These are phyloP conservation scores for Penicillium sp. DNA, from an alignment of 2,329 filamentous ascomycete genomes.

Conservation along the genomic window DNA sequence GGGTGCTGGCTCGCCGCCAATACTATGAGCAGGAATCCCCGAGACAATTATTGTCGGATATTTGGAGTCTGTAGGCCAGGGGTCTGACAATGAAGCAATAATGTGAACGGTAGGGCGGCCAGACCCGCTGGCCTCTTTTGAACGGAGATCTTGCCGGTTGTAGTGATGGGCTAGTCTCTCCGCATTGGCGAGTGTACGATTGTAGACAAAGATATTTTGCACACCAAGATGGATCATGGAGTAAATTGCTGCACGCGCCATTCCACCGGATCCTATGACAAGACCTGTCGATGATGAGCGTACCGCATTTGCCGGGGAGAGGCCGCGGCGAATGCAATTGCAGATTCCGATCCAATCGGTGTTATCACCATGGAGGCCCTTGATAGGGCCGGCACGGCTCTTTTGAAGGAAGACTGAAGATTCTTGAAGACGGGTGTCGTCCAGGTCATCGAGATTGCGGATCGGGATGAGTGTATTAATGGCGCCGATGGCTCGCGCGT, in stretches of 20 bases:
- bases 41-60: slow-evolving; percentile 41
- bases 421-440: slow-evolving; percentile 54
- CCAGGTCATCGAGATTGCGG: slow-evolving; percentile 53
- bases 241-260: slow-evolving; percentile 43
- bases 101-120: slow-evolving; percentile 27
- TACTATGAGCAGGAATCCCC: slow-evolving; percentile 38
- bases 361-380: slow-evolving; percentile 72
- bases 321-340: slow-evolving; percentile 67
- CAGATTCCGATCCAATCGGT: slow-evolving; percentile 79
- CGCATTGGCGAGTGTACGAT: slow-evolving; percentile 36
- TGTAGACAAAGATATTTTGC: slow-evolving; percentile 39
- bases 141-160: slow-evolving; percentile 31
- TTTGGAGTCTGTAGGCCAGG: slow-evolving; percentile 34
- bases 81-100: slow-evolving; percentile 28
- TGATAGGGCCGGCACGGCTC: slow-evolving; percentile 63
- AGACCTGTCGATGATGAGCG: slow-evolving; percentile 56
- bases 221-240: slow-evolving; percentile 40
- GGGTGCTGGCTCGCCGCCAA: slow-evolving; percentile 35
- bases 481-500: slow-evolving; percentile 71
- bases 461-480: slow-evolving; percentile 74
- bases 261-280: slow-evolving; percentile 60
- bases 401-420: slow-evolving; percentile 57
- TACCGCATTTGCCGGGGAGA: slow-evolving; percentile 69
- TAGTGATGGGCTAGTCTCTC: slow-evolving; percentile 38
- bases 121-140: slow-evolving; percentile 14